Evolutionary conservation across 306 rosid species (phyloP).

Genomic region (Inga oerstediana): DNA sequence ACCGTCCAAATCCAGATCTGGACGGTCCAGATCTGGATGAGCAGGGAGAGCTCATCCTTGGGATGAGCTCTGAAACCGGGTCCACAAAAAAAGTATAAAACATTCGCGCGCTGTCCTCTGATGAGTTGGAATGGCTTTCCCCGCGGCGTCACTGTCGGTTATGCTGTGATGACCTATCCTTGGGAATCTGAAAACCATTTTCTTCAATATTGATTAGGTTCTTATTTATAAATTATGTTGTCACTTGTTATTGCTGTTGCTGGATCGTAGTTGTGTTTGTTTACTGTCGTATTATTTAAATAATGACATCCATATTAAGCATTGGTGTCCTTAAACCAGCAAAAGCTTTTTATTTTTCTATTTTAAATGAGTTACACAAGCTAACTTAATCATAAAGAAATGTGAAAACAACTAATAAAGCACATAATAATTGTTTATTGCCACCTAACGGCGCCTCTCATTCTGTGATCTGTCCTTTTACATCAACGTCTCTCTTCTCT

Average conservation of each 20-base stretch:
- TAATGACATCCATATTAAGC: background rate
- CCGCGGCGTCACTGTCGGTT: background rate
- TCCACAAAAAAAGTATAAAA: too few relatives aligned
- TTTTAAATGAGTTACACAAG: background rate
- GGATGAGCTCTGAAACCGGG: too few relatives aligned
- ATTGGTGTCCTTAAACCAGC: background rate
- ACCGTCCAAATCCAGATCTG: too few relatives aligned
- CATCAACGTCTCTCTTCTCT: background rate
- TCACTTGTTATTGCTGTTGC: background rate
- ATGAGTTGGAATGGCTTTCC: background rate
- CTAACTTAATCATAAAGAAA: background rate
- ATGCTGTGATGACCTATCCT: background rate
- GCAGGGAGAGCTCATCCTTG: too few relatives aligned
- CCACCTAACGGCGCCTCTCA: conserved; percentile 6
- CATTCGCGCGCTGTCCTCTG: background rate
- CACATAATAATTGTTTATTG: background rate
- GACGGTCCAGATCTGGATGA: too few relatives aligned
- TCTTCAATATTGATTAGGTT: background rate
- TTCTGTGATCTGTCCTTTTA: background rate
- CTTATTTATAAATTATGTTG: background rate
- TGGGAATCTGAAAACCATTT: background rate
- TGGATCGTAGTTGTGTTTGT: background rate
- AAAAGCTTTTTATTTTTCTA: too few relatives aligned
- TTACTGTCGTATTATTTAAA: background rate
- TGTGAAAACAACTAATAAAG: background rate